Conservation (phyloP, 1,284 basidiomycete genomes). For the Austroboletus niveus region DNA sequence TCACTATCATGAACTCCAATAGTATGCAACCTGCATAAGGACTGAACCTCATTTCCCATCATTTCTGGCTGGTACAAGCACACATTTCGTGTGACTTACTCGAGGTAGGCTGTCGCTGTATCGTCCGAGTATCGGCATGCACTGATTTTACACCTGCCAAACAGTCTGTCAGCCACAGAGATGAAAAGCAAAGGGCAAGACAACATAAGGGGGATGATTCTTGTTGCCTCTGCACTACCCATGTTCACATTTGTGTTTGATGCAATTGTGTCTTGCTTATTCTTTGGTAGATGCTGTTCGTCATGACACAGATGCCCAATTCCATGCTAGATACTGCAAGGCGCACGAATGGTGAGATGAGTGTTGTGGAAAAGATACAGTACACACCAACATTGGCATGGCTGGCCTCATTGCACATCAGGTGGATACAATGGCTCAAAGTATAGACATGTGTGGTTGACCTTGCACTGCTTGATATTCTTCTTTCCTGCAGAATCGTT, state of each 20-base stretch:
- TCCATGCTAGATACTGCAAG: constrained; percentile 80
- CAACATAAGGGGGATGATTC: constrained; percentile 16
- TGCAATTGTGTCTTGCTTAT: constrained; percentile 37
- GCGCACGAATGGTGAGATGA: constrained; percentile 1
- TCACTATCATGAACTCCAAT: too few relatives aligned
- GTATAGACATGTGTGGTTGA: constrained; percentile 91
- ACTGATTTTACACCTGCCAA: constrained; percentile 29
- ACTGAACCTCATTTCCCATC: constrained; percentile 77
- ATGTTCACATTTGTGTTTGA: not conserved
- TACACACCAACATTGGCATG: constrained; percentile 86
- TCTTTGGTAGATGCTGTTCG: constrained; percentile 61
- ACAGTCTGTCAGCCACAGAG: not conserved
- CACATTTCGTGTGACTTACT: constrained; percentile 44
- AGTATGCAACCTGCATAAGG: constrained; percentile 57
- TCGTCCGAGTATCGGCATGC: constrained; percentile 26
- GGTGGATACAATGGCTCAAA: constrained; percentile 82
- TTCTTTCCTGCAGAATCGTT: constrained; percentile 41
- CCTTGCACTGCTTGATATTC: constrained; percentile 72
- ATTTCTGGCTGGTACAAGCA: constrained; percentile 69
- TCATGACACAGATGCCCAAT: constrained; percentile 91
- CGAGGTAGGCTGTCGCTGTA: constrained; percentile 31
- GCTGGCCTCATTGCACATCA: constrained; percentile 91
- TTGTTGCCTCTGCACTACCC: constrained; percentile 27
- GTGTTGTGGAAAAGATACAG: not conserved
- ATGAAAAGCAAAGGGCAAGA: not conserved